phyloP scores from a whole-genome alignment of 179 eudicot genomes.

The Sideroxylon spinosum region DNA sequence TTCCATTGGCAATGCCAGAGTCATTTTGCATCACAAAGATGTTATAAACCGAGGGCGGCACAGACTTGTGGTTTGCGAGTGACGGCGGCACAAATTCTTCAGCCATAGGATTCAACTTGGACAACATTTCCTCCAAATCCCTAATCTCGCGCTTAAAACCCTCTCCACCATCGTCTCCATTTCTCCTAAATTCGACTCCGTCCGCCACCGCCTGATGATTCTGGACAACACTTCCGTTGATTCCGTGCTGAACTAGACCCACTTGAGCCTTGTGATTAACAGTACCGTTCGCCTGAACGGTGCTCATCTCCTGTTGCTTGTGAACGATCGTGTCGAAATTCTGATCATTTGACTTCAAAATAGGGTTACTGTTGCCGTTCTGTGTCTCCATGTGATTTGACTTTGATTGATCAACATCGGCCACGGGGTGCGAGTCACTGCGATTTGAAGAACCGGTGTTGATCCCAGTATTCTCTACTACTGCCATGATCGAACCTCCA shows the following conservation, averaged over 20 bases:
- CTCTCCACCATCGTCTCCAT: constrained; percentile 34
- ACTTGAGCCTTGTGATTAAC: constrained; percentile 10
- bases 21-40: constrained; percentile 31
- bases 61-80: constrained; percentile 19
- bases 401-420: constrained; percentile 45
- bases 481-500: constrained; percentile 43
- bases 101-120: constrained; percentile 70
- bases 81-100: constrained; percentile 72
- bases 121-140: constrained; percentile 62
- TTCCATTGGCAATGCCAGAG: constrained; percentile 15
- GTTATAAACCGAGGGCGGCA: constrained; percentile 18
- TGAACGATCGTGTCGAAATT: constrained; percentile 22
- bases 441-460: constrained; percentile 16
- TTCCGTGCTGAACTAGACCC: constrained; percentile 10
- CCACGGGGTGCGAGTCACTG: constrained; percentile 19
- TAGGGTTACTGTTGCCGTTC: constrained; percentile 24
- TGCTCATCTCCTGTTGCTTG: constrained; percentile 15
- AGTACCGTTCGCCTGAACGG: constrained; percentile 14
- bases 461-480: constrained; percentile 38
- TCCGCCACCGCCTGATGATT: constrained; percentile 16
- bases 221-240: constrained; percentile 25
- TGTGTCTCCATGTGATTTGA: constrained; percentile 16
- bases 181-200: constrained; percentile 14
- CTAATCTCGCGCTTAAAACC: constrained; percentile 67
- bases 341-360: constrained; percentile 31